Evolutionary conservation across 2,329 filamentous ascomycete genomes (phyloP), one percentile per base, ranked within the genome.

Genomic region (Myriangium duriaei): DNA sequence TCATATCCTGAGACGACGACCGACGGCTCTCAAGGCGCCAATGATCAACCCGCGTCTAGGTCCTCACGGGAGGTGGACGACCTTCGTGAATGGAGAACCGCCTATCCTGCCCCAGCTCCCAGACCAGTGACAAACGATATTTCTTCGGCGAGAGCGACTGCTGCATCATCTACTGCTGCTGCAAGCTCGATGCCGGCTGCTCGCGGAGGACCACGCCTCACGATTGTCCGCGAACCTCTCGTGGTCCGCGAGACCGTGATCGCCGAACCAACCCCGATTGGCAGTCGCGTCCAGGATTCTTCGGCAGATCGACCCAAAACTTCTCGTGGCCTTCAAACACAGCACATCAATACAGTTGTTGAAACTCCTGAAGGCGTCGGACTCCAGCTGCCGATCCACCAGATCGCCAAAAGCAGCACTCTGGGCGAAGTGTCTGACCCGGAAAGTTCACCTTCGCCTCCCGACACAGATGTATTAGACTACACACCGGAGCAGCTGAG

Each of bases 401-500:
- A 35, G 4, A 13, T 14, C 17, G 11, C 10, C 11, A 35, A 35
- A n/a, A 28, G 9, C 4, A 28, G 33, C 16, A n/a, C 33, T 13
- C 19, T 35, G 3, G 33, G 19, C 34, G 34, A 37, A 6, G 14
- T 30, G 5, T 37, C 34, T 4, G 14, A 30, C 17, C 26, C 26
- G 5, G 24, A 30, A 13, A 9, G 5, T 11, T 13, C 18, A 9
- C 29, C 34, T 3, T 30, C 34, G n/a, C 34, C 34, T 9, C 21
- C 18, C 9, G 6, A 28, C 9, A 2, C 17, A 11, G 30, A 34
- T 12, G 28, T 42, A 9, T 47, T 56, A 7, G 57, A 60, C 42
- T 51, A 52, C 38, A 42, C 47, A 9, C 37, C 30, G 6, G 30
- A 42, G 11, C 40, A 49, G 11, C 47, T 60, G 2, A 45, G 40